phyloP scores from a whole-genome alignment of 345 rosid genomes.

The Odontarrhena argentea region DNA sequence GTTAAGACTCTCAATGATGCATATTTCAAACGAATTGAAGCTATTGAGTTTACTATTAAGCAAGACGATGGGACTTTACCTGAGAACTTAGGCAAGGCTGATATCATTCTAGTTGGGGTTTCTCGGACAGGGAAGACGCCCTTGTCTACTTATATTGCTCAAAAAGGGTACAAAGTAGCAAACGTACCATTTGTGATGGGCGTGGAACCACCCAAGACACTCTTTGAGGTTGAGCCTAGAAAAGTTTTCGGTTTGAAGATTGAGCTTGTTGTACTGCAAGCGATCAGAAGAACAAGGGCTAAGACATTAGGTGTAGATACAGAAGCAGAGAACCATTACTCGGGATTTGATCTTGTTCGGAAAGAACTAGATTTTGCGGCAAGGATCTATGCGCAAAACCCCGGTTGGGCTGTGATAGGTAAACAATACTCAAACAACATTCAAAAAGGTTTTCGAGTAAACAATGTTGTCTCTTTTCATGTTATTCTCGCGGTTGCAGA shows the following conservation, averaged over 20 bases:
- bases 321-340: conserved; percentile 63
- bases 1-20: conserved; percentile 73
- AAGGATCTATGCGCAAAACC: conserved; percentile 64
- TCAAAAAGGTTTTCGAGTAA: background rate
- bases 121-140: conserved; percentile 94
- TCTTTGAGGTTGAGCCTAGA: conserved; percentile 68
- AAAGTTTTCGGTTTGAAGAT: conserved; percentile 83
- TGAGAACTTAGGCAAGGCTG: conserved; percentile 68
- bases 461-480: background rate
- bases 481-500: conserved; percentile 46
- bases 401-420: conserved; percentile 88
- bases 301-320: conserved; percentile 63
- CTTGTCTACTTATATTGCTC: conserved; percentile 74
- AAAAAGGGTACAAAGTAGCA: conserved; percentile 87
- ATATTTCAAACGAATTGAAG: conserved; percentile 71
- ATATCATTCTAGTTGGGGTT: conserved; percentile 74
- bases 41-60: conserved; percentile 88
- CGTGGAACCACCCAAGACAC: conserved; percentile 62
- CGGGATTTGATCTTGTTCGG: conserved; percentile 79
- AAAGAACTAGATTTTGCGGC: conserved; percentile 68
- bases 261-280: conserved; percentile 62
- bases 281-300: conserved; percentile 77
- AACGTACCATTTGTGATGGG: conserved; percentile 87
- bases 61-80: conserved; percentile 91
- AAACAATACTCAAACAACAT: conserved; percentile 15